Evolutionary conservation across 768 basidiomycete species (phyloP).

Genomic region (Cyclocybe cylindracea): DNA sequence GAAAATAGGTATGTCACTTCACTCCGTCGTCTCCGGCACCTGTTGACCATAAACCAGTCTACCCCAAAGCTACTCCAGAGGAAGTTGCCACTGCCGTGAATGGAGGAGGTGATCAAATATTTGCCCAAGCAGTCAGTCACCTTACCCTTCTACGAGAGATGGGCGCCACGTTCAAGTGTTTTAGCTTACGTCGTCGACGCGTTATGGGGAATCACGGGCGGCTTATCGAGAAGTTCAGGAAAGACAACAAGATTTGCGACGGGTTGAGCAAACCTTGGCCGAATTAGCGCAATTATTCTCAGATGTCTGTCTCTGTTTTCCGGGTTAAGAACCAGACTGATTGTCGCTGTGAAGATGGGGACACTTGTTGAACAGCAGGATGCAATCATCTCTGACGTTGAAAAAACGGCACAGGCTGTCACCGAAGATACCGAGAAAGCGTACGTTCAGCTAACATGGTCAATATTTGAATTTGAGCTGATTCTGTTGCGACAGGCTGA

Average conservation of each 20-base stretch:
- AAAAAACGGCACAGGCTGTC: constrained; percentile 61
- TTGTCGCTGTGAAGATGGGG: constrained; percentile 58
- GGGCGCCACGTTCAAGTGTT: neutral
- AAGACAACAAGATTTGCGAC: constrained; percentile 81
- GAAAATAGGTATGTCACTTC: constrained; percentile 60
- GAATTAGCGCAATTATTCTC: constrained; percentile 88
- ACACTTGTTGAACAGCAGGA: constrained; percentile 80
- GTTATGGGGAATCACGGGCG: constrained; percentile 79
- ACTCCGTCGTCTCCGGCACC: neutral
- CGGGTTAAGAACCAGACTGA: neutral
- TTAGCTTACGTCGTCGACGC: constrained; percentile 73
- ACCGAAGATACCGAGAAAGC: constrained; percentile 71
- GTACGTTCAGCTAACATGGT: constrained; percentile 38
- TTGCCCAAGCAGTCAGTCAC: constrained; percentile 65
- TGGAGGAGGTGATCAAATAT: constrained; percentile 68
- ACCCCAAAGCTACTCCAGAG: constrained; percentile 82
- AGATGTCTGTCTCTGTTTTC: constrained; percentile 51
- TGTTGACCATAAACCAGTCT: constrained; percentile 47
- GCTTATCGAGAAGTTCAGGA: constrained; percentile 90
- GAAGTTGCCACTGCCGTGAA: constrained; percentile 75
- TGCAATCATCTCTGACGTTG: constrained; percentile 64
- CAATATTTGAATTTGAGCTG: neutral
- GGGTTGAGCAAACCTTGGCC: constrained; percentile 84
- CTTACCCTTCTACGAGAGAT: neutral
- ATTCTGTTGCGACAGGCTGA: constrained; percentile 40